These are phyloP conservation scores for Paraconiothyrium brasiliense DNA, from an alignment of 2,329 filamentous ascomycete species.

Conservation along the genomic window DNA sequence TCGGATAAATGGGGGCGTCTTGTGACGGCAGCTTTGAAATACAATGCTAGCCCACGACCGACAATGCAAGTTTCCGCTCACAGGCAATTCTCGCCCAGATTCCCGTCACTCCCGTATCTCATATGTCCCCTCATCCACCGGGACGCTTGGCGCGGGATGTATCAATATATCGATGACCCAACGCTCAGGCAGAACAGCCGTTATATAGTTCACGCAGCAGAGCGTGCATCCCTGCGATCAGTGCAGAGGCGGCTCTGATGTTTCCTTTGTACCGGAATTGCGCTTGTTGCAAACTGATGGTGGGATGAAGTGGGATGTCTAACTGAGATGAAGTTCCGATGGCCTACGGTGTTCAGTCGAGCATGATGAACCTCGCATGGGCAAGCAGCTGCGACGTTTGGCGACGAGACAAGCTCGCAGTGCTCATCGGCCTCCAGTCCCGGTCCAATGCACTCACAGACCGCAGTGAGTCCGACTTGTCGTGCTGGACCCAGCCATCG, in stretches of 20 bases:
- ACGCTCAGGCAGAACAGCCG: conserved; percentile 9
- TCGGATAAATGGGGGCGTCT: conserved; percentile 5
- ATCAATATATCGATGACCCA: conserved; percentile 3
- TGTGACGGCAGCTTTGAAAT: background rate
- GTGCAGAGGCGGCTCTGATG: conserved; percentile 11
- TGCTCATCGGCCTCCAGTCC: background rate
- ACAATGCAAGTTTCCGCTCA: background rate
- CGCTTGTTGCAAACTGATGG: conserved; percentile 3
- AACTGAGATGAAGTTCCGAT: background rate
- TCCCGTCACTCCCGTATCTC: background rate
- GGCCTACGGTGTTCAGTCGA: background rate
- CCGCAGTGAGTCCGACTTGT: background rate
- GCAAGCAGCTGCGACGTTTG: background rate
- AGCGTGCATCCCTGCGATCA: conserved; percentile 1
- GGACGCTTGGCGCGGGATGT: conserved; percentile 9
- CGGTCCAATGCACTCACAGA: background rate
- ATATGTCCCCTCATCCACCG: background rate
- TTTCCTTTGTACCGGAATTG: conserved; percentile 14
- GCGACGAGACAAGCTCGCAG: background rate
- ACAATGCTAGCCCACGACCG: background rate
- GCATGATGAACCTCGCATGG: background rate
- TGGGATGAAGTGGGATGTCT: background rate
- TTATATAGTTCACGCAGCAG: conserved; percentile 11
- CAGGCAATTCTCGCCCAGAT: background rate
- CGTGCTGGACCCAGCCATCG: background rate